Evolutionary conservation across 1,284 basidiomycete genomes (phyloP).

Genomic region (Leccinum olivaceoglutinosum): DNA sequence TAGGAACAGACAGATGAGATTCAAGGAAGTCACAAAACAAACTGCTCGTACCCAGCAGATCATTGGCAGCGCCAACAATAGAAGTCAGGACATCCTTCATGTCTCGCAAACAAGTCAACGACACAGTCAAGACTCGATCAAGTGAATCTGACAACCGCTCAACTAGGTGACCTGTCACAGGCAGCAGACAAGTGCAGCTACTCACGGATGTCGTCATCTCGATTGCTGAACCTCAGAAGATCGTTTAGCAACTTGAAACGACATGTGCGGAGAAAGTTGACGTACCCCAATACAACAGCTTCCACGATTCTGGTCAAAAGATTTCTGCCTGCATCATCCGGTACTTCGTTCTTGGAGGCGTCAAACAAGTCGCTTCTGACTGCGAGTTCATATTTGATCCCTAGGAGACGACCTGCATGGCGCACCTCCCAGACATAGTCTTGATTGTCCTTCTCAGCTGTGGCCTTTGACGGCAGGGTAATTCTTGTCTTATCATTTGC

Average conservation of each 20-base stretch:
- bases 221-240: conserved; percentile 70
- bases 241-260: conserved; percentile 13
- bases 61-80: conserved; percentile 94
- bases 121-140: conserved; percentile 69
- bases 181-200: conserved; percentile 89
- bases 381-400: conserved; percentile 96
- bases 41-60: conserved; percentile 67
- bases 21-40: background rate
- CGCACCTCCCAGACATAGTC: conserved; percentile 94
- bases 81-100: conserved; percentile 98
- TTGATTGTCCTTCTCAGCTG: conserved; percentile 39
- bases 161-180: conserved; percentile 81
- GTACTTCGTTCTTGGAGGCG: conserved; percentile 31
- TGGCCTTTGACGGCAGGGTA: conserved; percentile 40
- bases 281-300: conserved; percentile 82
- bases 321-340: conserved; percentile 36
- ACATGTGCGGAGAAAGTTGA: conserved; percentile 8
- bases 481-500: conserved; percentile 91
- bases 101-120: conserved; percentile 89
- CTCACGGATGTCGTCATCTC: conserved; percentile 94
- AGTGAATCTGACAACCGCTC: conserved; percentile 71
- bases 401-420: conserved; percentile 92
- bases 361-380: conserved; percentile 83
- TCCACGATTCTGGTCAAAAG: conserved; percentile 76
- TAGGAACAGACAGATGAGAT: conserved; percentile 26